Evolutionary conservation across 345 rosid genomes (phyloP).

Genomic region (Draba incana): DNA sequence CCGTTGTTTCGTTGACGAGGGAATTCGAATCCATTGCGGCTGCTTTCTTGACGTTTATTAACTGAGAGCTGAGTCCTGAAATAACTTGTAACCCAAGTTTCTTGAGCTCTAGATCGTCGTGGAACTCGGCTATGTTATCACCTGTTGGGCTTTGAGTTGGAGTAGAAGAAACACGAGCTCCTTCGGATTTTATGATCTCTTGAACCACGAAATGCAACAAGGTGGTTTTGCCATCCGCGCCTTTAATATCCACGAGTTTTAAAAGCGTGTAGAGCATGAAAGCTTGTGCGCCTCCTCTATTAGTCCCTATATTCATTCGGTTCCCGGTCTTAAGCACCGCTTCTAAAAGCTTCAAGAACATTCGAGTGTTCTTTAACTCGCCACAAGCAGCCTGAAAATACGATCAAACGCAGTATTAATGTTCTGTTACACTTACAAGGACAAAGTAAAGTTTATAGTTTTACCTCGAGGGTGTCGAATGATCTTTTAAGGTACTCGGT

Average conservation of each 20-base stretch:
- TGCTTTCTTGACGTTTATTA: conserved; percentile 78
- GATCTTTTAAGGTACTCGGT: conserved; percentile 76
- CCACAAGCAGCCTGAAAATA: conserved; percentile 68
- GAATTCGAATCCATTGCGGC: conserved; percentile 84
- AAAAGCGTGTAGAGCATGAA: conserved; percentile 96
- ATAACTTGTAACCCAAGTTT: conserved; percentile 92
- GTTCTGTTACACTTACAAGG: conserved; percentile 9
- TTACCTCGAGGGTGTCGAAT: conserved; percentile 80
- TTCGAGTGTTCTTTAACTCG: conserved; percentile 75
- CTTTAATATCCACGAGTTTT: conserved; percentile 85
- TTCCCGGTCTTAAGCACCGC: conserved; percentile 96
- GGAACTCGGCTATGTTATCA: conserved; percentile 49
- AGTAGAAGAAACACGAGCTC: conserved; percentile 54
- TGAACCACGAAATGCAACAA: conserved; percentile 91
- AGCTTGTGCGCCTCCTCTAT: conserved; percentile 88
- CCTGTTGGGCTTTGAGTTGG: conserved; percentile 40
- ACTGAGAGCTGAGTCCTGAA: conserved; percentile 78
- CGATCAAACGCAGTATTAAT: not conserved
- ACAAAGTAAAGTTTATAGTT: not conserved
- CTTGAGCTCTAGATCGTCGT: conserved; percentile 65
- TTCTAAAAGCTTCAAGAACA: conserved; percentile 88
- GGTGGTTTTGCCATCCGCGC: conserved; percentile 88
- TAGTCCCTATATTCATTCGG: conserved; percentile 94
- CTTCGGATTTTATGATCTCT: conserved; percentile 84
- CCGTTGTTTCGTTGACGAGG: conserved; percentile 58